phyloP scores from a whole-genome alignment of 2,329 filamentous ascomycete species.

The Fusarium subglutinans region DNA sequence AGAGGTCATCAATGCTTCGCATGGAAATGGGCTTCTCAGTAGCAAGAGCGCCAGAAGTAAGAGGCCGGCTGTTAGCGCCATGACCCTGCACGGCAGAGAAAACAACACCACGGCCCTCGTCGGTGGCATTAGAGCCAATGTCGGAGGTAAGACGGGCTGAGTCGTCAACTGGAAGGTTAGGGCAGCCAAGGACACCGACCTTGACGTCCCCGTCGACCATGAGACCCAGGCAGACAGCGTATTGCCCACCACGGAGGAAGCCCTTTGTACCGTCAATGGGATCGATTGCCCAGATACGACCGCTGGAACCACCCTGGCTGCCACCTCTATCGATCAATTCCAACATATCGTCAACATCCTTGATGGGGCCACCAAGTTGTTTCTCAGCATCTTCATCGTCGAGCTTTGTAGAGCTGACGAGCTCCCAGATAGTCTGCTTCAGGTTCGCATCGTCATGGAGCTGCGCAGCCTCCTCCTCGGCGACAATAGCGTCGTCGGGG shows the following conservation, averaged over 20 bases:
- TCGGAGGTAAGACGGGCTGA: slow-evolving; percentile 65
- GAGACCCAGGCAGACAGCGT: slow-evolving; percentile 91
- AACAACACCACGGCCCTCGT: slow-evolving; percentile 83
- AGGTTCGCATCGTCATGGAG: slow-evolving; percentile 77
- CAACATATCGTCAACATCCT: slow-evolving; percentile 72
- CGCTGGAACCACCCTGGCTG: slow-evolving; percentile 75
- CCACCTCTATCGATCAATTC: slow-evolving; percentile 73
- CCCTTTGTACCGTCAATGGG: slow-evolving; percentile 98
- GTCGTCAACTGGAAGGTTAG: slow-evolving; percentile 92
- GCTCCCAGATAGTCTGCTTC: slow-evolving; percentile 77
- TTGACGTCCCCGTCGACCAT: slow-evolving; percentile 94
- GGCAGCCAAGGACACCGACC: slow-evolving; percentile 93
- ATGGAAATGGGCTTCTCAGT: slow-evolving; percentile 76
- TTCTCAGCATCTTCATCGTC: slow-evolving; percentile 67
- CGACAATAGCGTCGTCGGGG: slow-evolving; percentile 89
- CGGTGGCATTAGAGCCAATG: slow-evolving; percentile 78
- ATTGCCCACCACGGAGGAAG: slow-evolving; percentile 94
- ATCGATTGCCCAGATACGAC: slow-evolving; percentile 94
- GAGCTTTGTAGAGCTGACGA: slow-evolving; percentile 78
- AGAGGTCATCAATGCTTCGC: slow-evolving; percentile 78
- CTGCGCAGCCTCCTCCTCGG: slow-evolving; percentile 89
- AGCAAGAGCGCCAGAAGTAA: slow-evolving; percentile 63
- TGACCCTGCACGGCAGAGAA: slow-evolving; percentile 84
- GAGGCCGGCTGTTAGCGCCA: slow-evolving; percentile 81
- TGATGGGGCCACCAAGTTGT: slow-evolving; percentile 73